Base-by-base conservation (phyloP, 352 stramenopile species). In the Phytophthora palmivora region DNA sequence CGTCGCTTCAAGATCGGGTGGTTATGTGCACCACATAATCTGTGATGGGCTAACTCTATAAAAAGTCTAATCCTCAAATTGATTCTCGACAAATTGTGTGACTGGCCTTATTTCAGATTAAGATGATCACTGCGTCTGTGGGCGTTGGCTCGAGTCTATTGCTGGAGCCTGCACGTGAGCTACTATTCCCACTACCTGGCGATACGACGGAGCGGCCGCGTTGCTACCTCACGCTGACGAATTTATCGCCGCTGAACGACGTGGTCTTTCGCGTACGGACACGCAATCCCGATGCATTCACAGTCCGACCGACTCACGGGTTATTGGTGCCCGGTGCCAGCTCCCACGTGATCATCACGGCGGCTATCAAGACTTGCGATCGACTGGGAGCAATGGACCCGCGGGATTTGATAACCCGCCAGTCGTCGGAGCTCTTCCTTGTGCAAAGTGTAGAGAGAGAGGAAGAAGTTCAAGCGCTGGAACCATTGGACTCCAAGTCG, bases 231-330 rank as follows among this genome's bases (percentile, higher is more conserved):
- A 73, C 62, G 59, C 76, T 94, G n/a, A 78, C 64, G 45, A 94
- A 92, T 61, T 72, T 92, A 39, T 92, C 86, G 46, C 39, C 52
- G 19, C 45, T 53, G n/a, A 82, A 87, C 47, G 70, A 76, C 56
- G 67, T 89, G 14, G 69, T 92, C 10, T 92, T 90, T 60, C 89
- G 90, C 41, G 67, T 94, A 24, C 82, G 84, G 58, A 94, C 86
- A 34, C 89, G 82, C 61, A 84, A 89, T 63, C 76, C 82, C 45
- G 69, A 91, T 28, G 86, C 86, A 42, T 94, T 94, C 60, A 79
- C 75, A 18, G 86, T 94, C 39, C 83, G 78, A 46, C 86, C 86
- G 7, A 78, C 85, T 30, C 77, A 92, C 32, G 82, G 82, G 22
- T 32, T 91, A 9, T 45, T 94, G 33, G 32, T 50, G n/a, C 75